These are phyloP conservation scores for Dendrobium chrysotoxum DNA, from an alignment of 106 monocot species.

Conservation along the genomic window DNA sequence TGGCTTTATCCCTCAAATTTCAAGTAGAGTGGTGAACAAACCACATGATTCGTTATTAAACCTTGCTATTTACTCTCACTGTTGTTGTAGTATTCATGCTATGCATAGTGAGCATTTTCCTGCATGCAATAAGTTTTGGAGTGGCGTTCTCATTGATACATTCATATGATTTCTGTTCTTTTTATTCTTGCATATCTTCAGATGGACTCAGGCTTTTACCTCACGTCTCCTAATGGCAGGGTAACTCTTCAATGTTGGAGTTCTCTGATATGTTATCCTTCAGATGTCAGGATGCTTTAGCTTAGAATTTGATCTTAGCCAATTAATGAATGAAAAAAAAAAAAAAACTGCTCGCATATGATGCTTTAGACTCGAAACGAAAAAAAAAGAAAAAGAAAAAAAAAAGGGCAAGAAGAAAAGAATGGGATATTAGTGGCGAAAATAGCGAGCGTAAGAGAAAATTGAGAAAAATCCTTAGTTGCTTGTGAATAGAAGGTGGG, in stretches of 20 bases:
- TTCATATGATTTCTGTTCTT: not conserved
- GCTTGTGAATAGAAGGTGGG: conserved; percentile 1
- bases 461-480: not conserved
- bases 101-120: not conserved
- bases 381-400: not conserved
- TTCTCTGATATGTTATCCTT: conserved; percentile 13
- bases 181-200: not conserved
- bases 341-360: not conserved
- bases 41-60: not conserved
- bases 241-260: conserved; percentile 20
- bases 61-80: not conserved
- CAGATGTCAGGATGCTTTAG: conserved; percentile 14
- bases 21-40: not conserved
- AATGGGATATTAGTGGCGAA: not conserved
- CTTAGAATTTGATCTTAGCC: conserved; percentile 1
- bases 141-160: not conserved
- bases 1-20: not conserved
- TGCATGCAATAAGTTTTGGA: not conserved
- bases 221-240: conserved; percentile 18
- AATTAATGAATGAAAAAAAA: not conserved
- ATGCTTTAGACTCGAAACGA: not conserved
- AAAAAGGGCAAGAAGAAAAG: not conserved
- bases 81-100: not conserved
- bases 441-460: not conserved
- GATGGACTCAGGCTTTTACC: conserved; percentile 6